Evolutionary conservation across 1,139 yeast genomes (phyloP), one percentile per base, ranked within the genome.

Genomic region (Yamadazyma dushanensis): DNA sequence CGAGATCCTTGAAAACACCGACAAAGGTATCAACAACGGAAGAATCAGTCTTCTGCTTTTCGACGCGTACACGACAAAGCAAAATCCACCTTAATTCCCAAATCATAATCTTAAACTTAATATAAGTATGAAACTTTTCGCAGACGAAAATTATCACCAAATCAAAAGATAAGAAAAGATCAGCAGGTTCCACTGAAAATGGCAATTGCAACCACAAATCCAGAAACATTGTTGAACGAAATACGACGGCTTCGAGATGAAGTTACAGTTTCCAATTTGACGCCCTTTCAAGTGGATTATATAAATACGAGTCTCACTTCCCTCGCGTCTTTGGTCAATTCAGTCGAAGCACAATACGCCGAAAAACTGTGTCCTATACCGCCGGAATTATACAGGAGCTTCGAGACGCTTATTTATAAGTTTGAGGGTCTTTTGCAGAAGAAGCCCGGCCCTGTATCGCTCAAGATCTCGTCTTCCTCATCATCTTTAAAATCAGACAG

Each of bases 41-140:
- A 79, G 89, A 19, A 59, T 86, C 16, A 84, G 83, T 50, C 61
- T 89, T 37, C 82, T 84, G 43, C 62, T 83, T 39, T 88, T 90
- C 55, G 92, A 84, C 47, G 82, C 92, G 1, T 77, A 80, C 34
- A 67, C 78, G 10, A 87, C 87, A 30, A 75, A 70, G 44, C 82
- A 79, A 50, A 85, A 86, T 48, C 90, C 89, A 1, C 65, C 71
- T 34, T 74, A 51, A 26, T n/a, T n/a, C n/a, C n/a, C n/a, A n/a
- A n/a, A n/a, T n/a, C n/a, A n/a, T n/a, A n/a, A n/a, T n/a, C n/a
- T n/a, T n/a, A n/a, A n/a, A n/a, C n/a, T n/a, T n/a, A n/a, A n/a
- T n/a, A n/a, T n/a, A n/a, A n/a, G n/a, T n/a, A n/a, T n/a, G n/a
- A n/a, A n/a, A n/a, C n/a, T n/a, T n/a, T n/a, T n/a, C n/a, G n/a